These are phyloP conservation scores for Colletotrichum noveboracense DNA, from an alignment of 2,329 filamentous ascomycete species.

Conservation along the genomic window DNA sequence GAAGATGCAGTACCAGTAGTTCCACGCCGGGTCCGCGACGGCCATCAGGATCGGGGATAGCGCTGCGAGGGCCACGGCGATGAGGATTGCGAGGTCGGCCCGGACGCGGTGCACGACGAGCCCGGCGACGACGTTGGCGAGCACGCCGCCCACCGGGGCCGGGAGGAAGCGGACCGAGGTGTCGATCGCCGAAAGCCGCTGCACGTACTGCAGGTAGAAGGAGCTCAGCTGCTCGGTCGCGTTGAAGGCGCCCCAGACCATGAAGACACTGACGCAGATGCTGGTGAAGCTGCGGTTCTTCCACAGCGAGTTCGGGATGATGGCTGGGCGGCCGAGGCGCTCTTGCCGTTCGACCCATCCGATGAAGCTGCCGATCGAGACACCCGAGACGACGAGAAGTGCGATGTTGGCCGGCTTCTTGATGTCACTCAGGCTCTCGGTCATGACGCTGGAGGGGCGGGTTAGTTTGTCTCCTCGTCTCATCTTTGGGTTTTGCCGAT, in stretches of 20 bases:
- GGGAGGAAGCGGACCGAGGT: conserved; percentile 48
- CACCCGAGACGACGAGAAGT: conserved; percentile 45
- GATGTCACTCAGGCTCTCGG: conserved; percentile 32
- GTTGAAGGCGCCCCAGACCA: conserved; percentile 46
- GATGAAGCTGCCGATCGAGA: conserved; percentile 53
- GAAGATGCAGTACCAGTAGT: conserved; percentile 48
- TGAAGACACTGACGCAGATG: conserved; percentile 51
- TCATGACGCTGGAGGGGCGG: neutral
- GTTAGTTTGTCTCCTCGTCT: neutral
- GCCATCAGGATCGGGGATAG: conserved; percentile 53
- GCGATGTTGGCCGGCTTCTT: conserved; percentile 44
- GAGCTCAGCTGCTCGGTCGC: conserved; percentile 47
- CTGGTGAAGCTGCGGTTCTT: conserved; percentile 55
- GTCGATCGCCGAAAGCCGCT: conserved; percentile 41
- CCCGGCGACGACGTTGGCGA: conserved; percentile 39
- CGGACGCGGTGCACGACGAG: conserved; percentile 38
- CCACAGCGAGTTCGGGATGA: conserved; percentile 66
- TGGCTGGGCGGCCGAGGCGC: conserved; percentile 49
- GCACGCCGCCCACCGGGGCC: conserved; percentile 35
- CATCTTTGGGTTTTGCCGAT: neutral
- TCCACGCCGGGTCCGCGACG: conserved; percentile 43
- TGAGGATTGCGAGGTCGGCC: conserved; percentile 32
- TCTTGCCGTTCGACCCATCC: conserved; percentile 60
- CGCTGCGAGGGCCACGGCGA: conserved; percentile 39
- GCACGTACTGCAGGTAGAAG: conserved; percentile 52